Base-by-base conservation (phyloP, 2,329 filamentous ascomycete species). In the Coniochaeta ligniaria region DNA sequence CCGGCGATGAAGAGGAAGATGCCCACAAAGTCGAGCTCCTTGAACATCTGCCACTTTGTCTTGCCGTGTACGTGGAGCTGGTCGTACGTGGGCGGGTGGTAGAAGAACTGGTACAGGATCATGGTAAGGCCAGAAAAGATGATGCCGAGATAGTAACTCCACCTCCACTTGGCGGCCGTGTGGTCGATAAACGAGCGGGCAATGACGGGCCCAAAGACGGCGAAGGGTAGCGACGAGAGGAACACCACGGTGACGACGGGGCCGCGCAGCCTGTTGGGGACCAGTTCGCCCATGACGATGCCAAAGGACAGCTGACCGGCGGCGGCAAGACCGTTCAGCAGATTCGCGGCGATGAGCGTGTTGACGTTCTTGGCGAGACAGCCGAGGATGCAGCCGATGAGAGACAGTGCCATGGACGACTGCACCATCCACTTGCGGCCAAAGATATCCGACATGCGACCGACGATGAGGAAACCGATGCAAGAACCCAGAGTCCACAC, bases 401-500 rank as follows among this genome's bases (percentile, higher is more conserved):
- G 75, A 3, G 87, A 72, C 11, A 85, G 68, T 0, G 74, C 73
- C 14, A 86, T 70, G 1, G 81, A 80, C 1, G 74, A 75, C 8
- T 87, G 66, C 59, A 84, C 81, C 8, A 87, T 75, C 8, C 78
- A 75, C 67, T 86, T 87, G 9, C 84, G 77, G 16, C 83, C 83
- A 54, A 86, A 78, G 1, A 86, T 80, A 67, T 87, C 83, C 1
- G 83, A 85, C 4, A 86, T 66, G 5, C 83, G 78, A 14, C 84
- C 84, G 67, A 87, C 87, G 0, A 88, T 75, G 52, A 86, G 82
- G 62, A 87, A 88, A 43, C 81, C 80, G 0, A 85, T 87, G 60
- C 80, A 82, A 9, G 80, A 79, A 57, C 84, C 77, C 58, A 84
- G 69, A 6, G 54, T 56, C 9, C 76, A 75, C 6, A 79, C 76